Base-by-base conservation (phyloP, 495 filamentous ascomycete species). In the Aspergillus nanangensis region DNA sequence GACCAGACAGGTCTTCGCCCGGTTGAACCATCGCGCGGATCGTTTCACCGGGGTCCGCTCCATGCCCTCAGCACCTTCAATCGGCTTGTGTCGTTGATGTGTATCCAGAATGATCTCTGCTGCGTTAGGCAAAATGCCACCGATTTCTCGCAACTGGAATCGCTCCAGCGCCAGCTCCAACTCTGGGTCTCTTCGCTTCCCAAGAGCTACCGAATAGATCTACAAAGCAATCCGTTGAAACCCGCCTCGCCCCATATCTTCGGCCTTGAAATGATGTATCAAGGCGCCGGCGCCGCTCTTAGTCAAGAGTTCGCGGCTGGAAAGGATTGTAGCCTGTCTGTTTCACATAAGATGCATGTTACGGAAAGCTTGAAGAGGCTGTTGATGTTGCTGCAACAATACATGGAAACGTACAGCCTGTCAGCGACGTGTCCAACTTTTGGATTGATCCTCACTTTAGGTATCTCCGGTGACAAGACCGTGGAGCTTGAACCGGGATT, bases 51-150 rank as follows among this genome's bases (percentile, higher is more conserved):
- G 10, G 75, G 69, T 18, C 79, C 82, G 3, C 70, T 77, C 2
- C 74, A 76, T 41, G 72, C 73, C 15, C 51, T 82, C 25, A 84
- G 77, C 55, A 82, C 76, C 0, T 83, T 85, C 58, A 85, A 85
- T 48, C 70, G 60, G 19, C 60, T 80, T 1, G 48, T 73, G 0
- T 62, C 70, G 5, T 52, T 83, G 10, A 54, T 71, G 22, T 63
- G 63, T 13, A 70, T 79, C 5, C 25, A 77, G 25, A 72, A 71
- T 37, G 68, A 70, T 4, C 46, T 67, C 17, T 70, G 65, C 27
- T 65, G 45, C 42, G 44, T 58, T 40, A 56, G 54, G 40, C 58
- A 66, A 41, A 48, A 56, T 10, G 41, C 54, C 13, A 57, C 58
- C 4, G 38, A 52, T 19, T 29, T 54, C 10, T 57, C 62, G 10